These are phyloP conservation scores for Epithele typhae DNA, from an alignment of 768 basidiomycete genomes.

Conservation along the genomic window DNA sequence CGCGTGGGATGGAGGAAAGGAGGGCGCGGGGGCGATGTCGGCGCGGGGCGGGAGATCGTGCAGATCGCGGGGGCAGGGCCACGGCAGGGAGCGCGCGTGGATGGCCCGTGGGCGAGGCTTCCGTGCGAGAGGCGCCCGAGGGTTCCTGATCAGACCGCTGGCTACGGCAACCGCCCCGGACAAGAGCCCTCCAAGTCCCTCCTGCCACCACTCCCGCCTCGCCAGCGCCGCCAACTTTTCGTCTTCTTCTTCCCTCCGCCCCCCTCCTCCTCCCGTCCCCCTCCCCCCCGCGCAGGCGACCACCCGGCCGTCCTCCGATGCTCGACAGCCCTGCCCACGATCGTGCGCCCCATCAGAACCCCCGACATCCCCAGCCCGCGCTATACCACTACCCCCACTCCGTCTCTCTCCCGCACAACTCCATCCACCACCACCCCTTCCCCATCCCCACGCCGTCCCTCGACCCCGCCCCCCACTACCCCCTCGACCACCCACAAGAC, in stretches of 20 bases:
- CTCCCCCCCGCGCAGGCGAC: conserved; percentile 1
- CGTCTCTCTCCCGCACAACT: conserved; percentile 18
- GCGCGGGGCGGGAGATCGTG: too few relatives aligned
- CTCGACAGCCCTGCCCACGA: conserved; percentile 29
- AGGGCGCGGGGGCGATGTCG: too few relatives aligned
- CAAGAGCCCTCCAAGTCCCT: too few relatives aligned
- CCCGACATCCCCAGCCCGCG: conserved; percentile 12
- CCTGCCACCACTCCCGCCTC: conserved; percentile 1
- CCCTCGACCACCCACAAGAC: conserved; percentile 3
- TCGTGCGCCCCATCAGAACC: conserved; percentile 24
- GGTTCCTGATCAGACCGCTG: too few relatives aligned
- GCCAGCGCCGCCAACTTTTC: conserved; percentile 1
- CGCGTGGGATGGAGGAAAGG: too few relatives aligned
- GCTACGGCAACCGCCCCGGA: too few relatives aligned
- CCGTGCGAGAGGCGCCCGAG: too few relatives aligned
- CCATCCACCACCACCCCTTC: conserved; percentile 13
- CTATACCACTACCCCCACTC: conserved; percentile 19
- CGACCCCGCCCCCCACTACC: conserved; percentile 21
- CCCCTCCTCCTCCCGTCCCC: conserved; percentile 9
- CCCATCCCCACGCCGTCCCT: conserved; percentile 6
- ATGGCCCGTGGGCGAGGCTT: too few relatives aligned
- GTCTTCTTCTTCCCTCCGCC: not conserved
- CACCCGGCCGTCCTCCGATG: conserved; percentile 18
- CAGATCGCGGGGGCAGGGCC: too few relatives aligned
- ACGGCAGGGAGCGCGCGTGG: too few relatives aligned